phyloP scores from a whole-genome alignment of 176 grass and related monocot species.

The Paspalum vaginatum region DNA sequence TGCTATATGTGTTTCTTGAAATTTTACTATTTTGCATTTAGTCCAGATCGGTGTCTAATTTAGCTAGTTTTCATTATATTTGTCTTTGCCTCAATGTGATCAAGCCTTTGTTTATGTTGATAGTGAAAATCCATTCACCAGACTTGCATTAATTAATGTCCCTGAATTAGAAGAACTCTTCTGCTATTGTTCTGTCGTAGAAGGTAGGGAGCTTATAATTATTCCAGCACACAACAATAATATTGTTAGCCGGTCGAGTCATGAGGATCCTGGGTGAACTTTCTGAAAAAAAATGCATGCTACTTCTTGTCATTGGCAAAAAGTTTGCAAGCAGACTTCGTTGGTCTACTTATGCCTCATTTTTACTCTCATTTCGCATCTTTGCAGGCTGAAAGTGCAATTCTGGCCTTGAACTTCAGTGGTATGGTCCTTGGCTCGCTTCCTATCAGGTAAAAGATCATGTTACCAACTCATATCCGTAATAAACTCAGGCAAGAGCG shows the following conservation, averaged over 20 bases:
- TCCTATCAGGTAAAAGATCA: constrained; percentile 67
- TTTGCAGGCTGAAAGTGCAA: constrained; percentile 85
- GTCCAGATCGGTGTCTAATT: not conserved
- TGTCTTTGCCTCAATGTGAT: not conserved
- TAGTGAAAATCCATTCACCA: not conserved
- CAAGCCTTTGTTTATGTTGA: not conserved
- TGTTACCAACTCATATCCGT: not conserved
- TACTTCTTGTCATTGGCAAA: not conserved
- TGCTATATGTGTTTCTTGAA: not conserved
- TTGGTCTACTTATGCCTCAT: not conserved
- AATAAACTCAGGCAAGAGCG: not conserved
- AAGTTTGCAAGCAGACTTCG: not conserved
- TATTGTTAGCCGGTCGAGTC: not conserved
- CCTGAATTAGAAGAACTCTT: not conserved
- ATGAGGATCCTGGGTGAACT: not conserved
- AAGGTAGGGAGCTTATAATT: not conserved
- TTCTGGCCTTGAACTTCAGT: constrained; percentile 82
- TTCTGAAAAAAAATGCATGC: not conserved
- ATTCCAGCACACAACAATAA: not conserved
- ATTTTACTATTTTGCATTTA: not conserved
- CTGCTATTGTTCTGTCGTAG: not conserved
- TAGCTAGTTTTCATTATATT: constrained; percentile 12
- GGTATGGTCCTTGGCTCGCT: constrained; percentile 71
- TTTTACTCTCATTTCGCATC: constrained; percentile 4
- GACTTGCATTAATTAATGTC: not conserved